These are phyloP conservation scores for Coemansia sp. DNA, from an alignment of 192 early-diverging fungal species.

Conservation along the genomic window DNA sequence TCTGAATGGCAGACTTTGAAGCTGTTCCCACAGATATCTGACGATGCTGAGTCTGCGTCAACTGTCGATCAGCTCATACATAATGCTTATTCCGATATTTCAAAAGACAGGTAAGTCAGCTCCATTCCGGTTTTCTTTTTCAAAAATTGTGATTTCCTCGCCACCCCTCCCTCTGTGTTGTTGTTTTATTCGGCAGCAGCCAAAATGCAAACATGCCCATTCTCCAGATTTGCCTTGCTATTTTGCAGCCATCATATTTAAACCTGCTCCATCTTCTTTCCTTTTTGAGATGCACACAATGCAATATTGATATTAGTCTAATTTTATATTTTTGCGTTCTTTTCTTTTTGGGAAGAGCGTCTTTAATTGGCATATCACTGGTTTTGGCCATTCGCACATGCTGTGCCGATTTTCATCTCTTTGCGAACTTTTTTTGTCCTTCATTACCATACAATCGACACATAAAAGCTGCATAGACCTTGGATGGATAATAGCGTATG, in stretches of 20 bases:
- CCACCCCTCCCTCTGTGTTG: constrained; percentile 2
- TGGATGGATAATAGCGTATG: neutral
- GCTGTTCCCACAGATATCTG: constrained; percentile 28
- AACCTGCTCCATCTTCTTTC: neutral
- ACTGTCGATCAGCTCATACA: constrained; percentile 14
- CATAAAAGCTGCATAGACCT: neutral
- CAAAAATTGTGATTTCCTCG: neutral
- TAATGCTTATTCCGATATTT: constrained; percentile 15
- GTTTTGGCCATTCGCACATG: neutral
- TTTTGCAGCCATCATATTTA: neutral
- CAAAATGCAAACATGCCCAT: neutral
- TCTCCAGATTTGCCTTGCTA: neutral
- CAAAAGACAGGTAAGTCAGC: constrained; percentile 51
- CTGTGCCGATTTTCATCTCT: constrained; percentile 1
- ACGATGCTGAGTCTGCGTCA: neutral
- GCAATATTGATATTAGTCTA: neutral
- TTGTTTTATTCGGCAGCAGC: neutral
- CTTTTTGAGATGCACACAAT: neutral
- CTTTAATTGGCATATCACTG: neutral
- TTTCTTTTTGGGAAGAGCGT: neutral
- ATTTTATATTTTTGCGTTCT: neutral
- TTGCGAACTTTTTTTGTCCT: neutral
- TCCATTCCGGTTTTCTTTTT: neutral
- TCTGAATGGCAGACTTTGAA: constrained; percentile 38
- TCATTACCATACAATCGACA: neutral